These are phyloP conservation scores for Fusarium scirpi DNA, from an alignment of 2,329 filamentous ascomycete species.

Conservation along the genomic window DNA sequence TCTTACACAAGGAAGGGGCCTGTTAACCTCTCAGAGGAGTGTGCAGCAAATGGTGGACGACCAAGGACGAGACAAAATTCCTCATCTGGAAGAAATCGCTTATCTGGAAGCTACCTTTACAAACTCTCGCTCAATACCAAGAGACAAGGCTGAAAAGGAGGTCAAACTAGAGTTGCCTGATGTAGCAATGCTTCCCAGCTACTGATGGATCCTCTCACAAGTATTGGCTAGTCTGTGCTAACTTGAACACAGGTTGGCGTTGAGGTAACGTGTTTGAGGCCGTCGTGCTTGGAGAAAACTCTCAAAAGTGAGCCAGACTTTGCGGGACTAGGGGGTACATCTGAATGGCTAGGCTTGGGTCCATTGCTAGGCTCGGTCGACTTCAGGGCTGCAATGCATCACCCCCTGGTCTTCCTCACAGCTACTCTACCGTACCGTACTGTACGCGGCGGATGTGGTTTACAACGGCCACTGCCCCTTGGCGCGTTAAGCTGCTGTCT, in stretches of 20 bases:
- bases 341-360: constrained; percentile 30
- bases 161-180: constrained; percentile 17
- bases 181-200: constrained; percentile 9
- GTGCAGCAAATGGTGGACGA: constrained; percentile 20
- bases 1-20: constrained; percentile 37
- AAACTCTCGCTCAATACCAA: constrained; percentile 1
- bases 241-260: constrained; percentile 26
- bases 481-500: constrained; percentile 39
- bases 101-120: constrained; percentile 19
- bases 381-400: constrained; percentile 41
- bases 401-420: constrained; percentile 26
- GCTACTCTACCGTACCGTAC: constrained; percentile 4
- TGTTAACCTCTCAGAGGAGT: constrained; percentile 20
- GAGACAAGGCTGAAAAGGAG: constrained; percentile 41
- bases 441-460: constrained; percentile 31
- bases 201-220: constrained; percentile 25
- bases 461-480: constrained; percentile 39
- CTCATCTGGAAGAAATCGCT: constrained; percentile 24
- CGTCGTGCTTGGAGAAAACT: constrained; percentile 29
- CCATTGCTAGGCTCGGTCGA: constrained; percentile 31
- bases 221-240: constrained; percentile 29
- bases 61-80: constrained; percentile 28
- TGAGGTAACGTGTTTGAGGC: constrained; percentile 34
- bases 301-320: constrained; percentile 21
- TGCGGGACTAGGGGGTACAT: constrained; percentile 32